Evolutionary conservation across 306 rosid species (phyloP), one percentile per base, ranked within the genome.

Genomic region (Vachellia collinsii): DNA sequence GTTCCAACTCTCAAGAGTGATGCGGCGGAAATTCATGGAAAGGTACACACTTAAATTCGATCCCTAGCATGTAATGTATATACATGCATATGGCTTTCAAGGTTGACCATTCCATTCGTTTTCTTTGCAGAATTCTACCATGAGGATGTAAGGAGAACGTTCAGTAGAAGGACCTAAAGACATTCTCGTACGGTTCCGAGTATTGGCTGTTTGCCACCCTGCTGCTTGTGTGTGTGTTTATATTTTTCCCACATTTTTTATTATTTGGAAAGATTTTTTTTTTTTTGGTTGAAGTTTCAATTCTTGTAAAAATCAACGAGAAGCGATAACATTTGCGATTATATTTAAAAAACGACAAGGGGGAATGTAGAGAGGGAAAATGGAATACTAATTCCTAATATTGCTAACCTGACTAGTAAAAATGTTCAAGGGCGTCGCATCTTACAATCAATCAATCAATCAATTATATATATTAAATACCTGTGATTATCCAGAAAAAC

Each of bases 261-360:
- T 12, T 78, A 36, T 58, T 58, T 67, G 72, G 41, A 22, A 56
- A 23, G 53, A 43, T 42, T 58, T 56, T 69, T n/a, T 59, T 46
- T 79, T 53, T 17, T 53, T 53, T 53, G n/a, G n/a, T n/a, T 3
- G 1, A 48, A 29, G 42, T 68, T 38, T 74, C 56, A 12, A 56
- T 46, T 59, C 25, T 23, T 8, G 68, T 29, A 34, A 1, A 62
- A 41, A 62, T 62, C 20, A 62, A 29, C 68, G 1, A 8, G 13
- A 29, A 29, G 39, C 12, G 68, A 62, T 12, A 11, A 5, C 1
- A 37, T 56, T 8, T 56, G 63, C 29, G 63, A 20, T 56, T 56
- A 34, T 6, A 20, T 7, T 56, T 20, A 56, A 20, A 3, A 56
- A 20, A 20, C 63, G 63, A n/a, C 11, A 56, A 56, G 0, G 63